These are phyloP conservation scores for Polytrichum formosum DNA, from an alignment of 225 moss, liverwort and hornwort genomes.

Conservation along the genomic window DNA sequence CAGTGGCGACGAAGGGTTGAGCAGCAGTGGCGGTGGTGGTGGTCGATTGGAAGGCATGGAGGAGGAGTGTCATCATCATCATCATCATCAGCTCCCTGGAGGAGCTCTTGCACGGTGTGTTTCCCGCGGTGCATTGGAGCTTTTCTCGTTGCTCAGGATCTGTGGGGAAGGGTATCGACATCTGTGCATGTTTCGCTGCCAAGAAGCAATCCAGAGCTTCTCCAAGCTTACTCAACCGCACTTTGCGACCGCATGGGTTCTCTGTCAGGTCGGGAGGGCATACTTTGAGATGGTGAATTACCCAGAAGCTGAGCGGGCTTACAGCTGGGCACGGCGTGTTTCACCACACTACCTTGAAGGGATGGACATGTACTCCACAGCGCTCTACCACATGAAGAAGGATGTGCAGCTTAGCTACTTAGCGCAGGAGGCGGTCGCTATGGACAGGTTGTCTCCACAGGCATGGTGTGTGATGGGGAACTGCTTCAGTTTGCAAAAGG, in stretches of 20 bases:
- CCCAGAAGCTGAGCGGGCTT: constrained; percentile 93
- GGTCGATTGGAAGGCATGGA: constrained; percentile 55
- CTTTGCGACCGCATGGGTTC: constrained; percentile 89
- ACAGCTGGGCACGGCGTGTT: constrained; percentile 88
- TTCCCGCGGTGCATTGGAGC: constrained; percentile 68
- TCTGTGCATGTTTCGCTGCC: constrained; percentile 93
- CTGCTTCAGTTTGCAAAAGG: constrained; percentile 96
- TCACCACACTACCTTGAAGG: constrained; percentile 85
- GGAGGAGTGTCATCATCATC: constrained; percentile 51
- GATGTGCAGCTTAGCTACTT: constrained; percentile 95
- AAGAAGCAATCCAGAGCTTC: constrained; percentile 86
- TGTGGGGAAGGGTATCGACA: constrained; percentile 89
- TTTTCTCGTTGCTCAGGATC: constrained; percentile 70
- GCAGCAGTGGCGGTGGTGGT: constrained; percentile 5
- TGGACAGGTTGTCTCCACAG: constrained; percentile 92
- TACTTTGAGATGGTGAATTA: constrained; percentile 98
- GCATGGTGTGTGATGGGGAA: constrained; percentile 99
- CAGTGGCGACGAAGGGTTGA: constrained; percentile 40
- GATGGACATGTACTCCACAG: constrained; percentile 93
- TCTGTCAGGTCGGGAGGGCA: constrained; percentile 94
- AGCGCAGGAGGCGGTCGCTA: constrained; percentile 87
- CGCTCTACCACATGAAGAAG: constrained; percentile 98
- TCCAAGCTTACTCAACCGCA: constrained; percentile 92
- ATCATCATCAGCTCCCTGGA: not conserved
- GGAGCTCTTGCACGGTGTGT: constrained; percentile 25